Conservation (phyloP, 805 yeast genomes). For the Candida ascalaphidarum region DNA sequence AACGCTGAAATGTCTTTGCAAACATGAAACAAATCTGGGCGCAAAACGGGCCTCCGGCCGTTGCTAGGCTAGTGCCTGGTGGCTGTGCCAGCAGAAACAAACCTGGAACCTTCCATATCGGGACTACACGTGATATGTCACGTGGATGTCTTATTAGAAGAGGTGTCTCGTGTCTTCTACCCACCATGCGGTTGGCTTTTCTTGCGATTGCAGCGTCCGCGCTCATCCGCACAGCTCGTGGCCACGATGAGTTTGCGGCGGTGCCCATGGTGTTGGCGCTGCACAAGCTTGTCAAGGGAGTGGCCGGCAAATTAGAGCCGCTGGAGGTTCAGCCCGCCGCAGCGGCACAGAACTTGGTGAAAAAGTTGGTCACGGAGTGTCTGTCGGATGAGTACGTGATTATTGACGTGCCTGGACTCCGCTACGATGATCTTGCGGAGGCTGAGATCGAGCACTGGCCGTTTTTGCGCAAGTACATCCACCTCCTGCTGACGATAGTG, state of each 20-base stretch:
- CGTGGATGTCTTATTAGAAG: too few species aligned
- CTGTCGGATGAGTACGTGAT: constrained; percentile 30
- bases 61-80: too few species aligned
- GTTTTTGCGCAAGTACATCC: constrained; percentile 41
- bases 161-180: too few species aligned
- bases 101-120: too few species aligned
- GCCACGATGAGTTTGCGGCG: constrained; percentile 10
- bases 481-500: constrained; percentile 52
- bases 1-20: too few species aligned
- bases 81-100: too few species aligned
- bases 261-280: constrained; percentile 32
- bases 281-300: constrained; percentile 26
- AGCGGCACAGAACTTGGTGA: constrained; percentile 24
- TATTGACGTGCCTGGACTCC: constrained; percentile 31
- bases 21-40: too few species aligned
- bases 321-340: constrained; percentile 13
- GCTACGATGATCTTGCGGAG: constrained; percentile 17
- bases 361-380: constrained; percentile 28
- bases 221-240: too few species aligned
- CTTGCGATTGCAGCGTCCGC: too few species aligned
- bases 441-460: constrained; percentile 33
- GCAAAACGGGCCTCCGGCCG: too few species aligned
- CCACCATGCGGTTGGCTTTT: too few species aligned
- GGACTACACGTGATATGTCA: too few species aligned
- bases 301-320: constrained; percentile 13